These are phyloP conservation scores for Cercospora sp. DNA, from an alignment of 2,329 filamentous ascomycete genomes.

Conservation along the genomic window DNA sequence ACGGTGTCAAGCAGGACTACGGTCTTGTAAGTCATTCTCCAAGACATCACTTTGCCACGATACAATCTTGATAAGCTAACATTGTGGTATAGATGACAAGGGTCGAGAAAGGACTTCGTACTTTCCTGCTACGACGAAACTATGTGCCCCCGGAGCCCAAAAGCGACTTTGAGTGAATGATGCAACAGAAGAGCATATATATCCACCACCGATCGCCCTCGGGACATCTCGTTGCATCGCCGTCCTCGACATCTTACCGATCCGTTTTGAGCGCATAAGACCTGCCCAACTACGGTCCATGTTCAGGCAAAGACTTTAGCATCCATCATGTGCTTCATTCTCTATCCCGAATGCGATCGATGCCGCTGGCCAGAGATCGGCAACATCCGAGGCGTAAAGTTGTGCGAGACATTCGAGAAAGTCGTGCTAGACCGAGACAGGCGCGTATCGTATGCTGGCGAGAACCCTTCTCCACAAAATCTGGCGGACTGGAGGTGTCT, in stretches of 20 bases:
- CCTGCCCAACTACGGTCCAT: background rate
- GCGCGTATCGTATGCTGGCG: background rate
- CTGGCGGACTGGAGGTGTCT: slow-evolving; percentile 14
- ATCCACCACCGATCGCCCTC: background rate
- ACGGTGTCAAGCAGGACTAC: slow-evolving; percentile 67
- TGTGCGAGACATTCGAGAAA: slow-evolving; percentile 18
- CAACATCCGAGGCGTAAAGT: slow-evolving; percentile 5
- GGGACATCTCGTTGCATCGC: background rate
- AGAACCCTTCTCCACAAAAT: background rate
- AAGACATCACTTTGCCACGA: background rate
- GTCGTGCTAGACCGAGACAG: slow-evolving; percentile 4
- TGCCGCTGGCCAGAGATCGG: slow-evolving; percentile 20
- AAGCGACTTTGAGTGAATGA: slow-evolving; percentile 39
- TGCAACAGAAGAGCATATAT: background rate
- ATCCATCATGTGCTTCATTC: slow-evolving; percentile 22
- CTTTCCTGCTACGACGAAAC: slow-evolving; percentile 46
- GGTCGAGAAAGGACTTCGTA: slow-evolving; percentile 46
- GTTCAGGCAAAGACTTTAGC: background rate
- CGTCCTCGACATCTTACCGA: background rate
- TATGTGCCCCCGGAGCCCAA: slow-evolving; percentile 46
- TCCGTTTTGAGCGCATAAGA: background rate
- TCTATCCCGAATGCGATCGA: slow-evolving; percentile 20
- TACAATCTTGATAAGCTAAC: slow-evolving; percentile 7
- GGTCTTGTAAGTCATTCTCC: slow-evolving; percentile 48
- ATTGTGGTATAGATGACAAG: slow-evolving; percentile 44